A percentile compares a stretch with the other conserved stretches of the same genome.
Evolutionary conservation across 192 early-diverging fungal species (phyloP).

Genomic region (Coemansia sp.): DNA sequence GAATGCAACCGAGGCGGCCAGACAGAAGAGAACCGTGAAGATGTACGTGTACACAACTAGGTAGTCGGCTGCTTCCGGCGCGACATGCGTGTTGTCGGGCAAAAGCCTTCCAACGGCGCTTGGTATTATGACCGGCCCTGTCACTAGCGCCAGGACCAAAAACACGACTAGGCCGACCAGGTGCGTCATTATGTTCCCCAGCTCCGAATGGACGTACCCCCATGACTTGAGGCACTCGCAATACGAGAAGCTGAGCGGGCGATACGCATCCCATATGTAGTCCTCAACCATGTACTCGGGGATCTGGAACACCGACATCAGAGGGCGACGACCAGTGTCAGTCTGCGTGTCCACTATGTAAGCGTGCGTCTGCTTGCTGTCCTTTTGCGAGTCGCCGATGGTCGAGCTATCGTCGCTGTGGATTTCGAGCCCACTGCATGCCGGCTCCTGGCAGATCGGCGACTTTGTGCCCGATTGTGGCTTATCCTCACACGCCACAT

Average conservation of each 20-base stretch:
- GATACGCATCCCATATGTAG: constrained; percentile 75
- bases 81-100: constrained; percentile 2
- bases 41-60: constrained; percentile 75
- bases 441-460: background rate
- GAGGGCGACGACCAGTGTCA: constrained; percentile 7
- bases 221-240: constrained; percentile 70
- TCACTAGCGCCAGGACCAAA: constrained; percentile 53
- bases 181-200: constrained; percentile 89
- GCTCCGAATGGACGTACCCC: constrained; percentile 88
- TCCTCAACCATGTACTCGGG: constrained; percentile 80
- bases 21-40: constrained; percentile 72
- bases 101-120: background rate
- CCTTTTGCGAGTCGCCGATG: background rate
- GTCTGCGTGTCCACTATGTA: background rate
- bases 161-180: constrained; percentile 66
- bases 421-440: background rate
- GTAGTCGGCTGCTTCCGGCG: constrained; percentile 60
- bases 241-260: constrained; percentile 72
- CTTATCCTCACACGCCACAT: constrained; percentile 1
- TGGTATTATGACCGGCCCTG: constrained; percentile 45
- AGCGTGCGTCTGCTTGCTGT: background rate
- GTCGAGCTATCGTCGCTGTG: constrained; percentile 1
- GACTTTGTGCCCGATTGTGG: background rate
- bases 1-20: constrained; percentile 75
- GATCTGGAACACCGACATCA: constrained; percentile 57